phyloP scores from a whole-genome alignment of 1,139 yeast genomes.

The Saccharomyces hybrid region DNA sequence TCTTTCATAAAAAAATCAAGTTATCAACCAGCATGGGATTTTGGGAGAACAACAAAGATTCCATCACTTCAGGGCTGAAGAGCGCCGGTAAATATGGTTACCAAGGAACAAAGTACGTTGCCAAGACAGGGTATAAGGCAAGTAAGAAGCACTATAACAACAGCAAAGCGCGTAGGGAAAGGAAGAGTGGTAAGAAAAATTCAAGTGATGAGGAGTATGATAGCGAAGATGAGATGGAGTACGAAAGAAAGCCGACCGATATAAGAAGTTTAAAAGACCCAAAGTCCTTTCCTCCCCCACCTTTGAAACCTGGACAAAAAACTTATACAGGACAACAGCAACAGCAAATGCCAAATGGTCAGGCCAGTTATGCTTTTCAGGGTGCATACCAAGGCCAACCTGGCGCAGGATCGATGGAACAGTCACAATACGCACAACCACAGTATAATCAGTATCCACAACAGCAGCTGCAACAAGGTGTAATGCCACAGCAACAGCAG shows the following conservation, averaged over 20 bases:
- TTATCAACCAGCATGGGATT: slow-evolving; percentile 20
- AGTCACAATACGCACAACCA: background rate
- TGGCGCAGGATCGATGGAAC: background rate
- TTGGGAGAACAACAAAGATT: slow-evolving; percentile 44
- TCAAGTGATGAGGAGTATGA: slow-evolving; percentile 17
- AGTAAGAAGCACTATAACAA: slow-evolving; percentile 34
- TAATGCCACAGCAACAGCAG: background rate
- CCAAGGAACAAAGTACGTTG: slow-evolving; percentile 39
- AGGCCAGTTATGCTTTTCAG: slow-evolving; percentile 6
- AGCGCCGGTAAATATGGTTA: slow-evolving; percentile 31
- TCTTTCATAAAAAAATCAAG: background rate
- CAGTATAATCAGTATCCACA: slow-evolving; percentile 4
- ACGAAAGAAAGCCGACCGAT: slow-evolving; percentile 28
- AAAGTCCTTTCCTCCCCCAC: slow-evolving; percentile 47
- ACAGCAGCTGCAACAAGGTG: slow-evolving; percentile 4
- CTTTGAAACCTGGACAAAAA: slow-evolving; percentile 37
- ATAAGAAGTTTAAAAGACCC: slow-evolving; percentile 35
- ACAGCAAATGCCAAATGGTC: slow-evolving; percentile 10
- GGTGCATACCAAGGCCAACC: background rate
- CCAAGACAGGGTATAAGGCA: slow-evolving; percentile 40
- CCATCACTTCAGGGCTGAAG: slow-evolving; percentile 37
- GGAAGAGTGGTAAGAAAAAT: slow-evolving; percentile 10
- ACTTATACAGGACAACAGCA: slow-evolving; percentile 25
- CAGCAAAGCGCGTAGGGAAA: slow-evolving; percentile 17
- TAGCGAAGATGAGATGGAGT: slow-evolving; percentile 13